Base-by-base conservation (phyloP, 2,329 filamentous ascomycete species). In the Plenodomus biglobosus region DNA sequence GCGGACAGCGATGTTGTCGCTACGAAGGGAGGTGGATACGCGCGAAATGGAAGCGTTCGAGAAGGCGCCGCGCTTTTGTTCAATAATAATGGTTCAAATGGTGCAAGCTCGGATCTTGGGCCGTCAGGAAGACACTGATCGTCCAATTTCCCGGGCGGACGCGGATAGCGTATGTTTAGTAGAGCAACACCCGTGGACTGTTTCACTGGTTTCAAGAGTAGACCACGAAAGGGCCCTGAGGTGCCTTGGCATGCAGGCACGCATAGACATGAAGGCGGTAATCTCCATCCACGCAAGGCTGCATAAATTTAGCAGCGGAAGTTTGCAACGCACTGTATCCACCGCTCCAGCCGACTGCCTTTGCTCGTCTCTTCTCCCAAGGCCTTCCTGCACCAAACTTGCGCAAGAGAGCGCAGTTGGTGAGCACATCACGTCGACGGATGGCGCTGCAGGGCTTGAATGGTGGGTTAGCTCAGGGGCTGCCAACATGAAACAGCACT, bases 101-200 rank as follows among this genome's bases (percentile, higher is more conserved):
- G 56, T 63, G 58, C 58, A 55, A 59, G 65, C 61, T 65, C 56
- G 59, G 63, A 65, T 64, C 58, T 61, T 55, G 66, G 65, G 58
- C 62, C 62, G 64, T 68, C 61, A 71, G 61, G 63, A 69, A 69
- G 66, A 68, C 65, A 66, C 64, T 69, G 65, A 69, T 69, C 66
- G 66, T 68, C 67, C 66, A 69, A 71, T 70, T 61, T 71, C 66
- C 67, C 65, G 66, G 59, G 63, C 62, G 64, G 63, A 66, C 53
- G 62, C 65, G 65, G 65, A 66, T 64, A 65, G 60, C 59, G 65
- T 62, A 68, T 70, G 68, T 70, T 70, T 69, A 70, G 68, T 53
- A 55, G 52, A 44, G 50, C 46, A 53, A 46, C 46, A 53, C 40
- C 52, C 52, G 44, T 55, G 52, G 52, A 49, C 49, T 52, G 52